Evolutionary conservation across 768 basidiomycete species (phyloP).

Genomic region (Pisolithus microcarpus): DNA sequence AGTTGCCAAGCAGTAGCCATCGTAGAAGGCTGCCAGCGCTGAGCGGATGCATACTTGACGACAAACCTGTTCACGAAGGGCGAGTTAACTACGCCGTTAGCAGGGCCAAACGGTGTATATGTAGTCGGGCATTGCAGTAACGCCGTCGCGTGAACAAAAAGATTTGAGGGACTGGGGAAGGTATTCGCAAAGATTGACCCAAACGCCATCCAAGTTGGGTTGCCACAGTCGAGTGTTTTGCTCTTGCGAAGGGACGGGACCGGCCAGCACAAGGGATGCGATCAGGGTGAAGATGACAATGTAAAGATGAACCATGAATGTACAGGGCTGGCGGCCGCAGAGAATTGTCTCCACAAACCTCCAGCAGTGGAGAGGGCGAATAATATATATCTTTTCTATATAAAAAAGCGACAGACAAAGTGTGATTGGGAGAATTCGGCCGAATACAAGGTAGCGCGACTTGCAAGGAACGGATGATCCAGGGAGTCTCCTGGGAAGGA

Average conservation of each 20-base stretch:
- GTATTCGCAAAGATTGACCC: neutral
- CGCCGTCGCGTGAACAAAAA: slow-evolving; percentile 35
- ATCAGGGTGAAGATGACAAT: slow-evolving; percentile 24
- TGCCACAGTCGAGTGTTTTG: slow-evolving; percentile 17
- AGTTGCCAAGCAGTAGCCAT: slow-evolving; percentile 50
- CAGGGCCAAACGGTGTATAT: slow-evolving; percentile 48
- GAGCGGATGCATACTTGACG: slow-evolving; percentile 60
- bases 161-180: slow-evolving; percentile 27
- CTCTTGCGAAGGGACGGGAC: slow-evolving; percentile 15
- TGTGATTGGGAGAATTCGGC: neutral
- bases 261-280: slow-evolving; percentile 24
- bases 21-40: slow-evolving; percentile 53
- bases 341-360: neutral
- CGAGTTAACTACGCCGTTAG: slow-evolving; percentile 43
- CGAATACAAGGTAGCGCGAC: neutral
- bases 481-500: neutral
- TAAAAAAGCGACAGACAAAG: neutral
- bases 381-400: neutral
- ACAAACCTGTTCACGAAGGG: slow-evolving; percentile 49
- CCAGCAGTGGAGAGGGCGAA: neutral
- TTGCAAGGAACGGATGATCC: no score
- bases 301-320: neutral
- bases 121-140: slow-evolving; percentile 20
- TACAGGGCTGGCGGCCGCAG: neutral
- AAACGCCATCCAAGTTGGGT: slow-evolving; percentile 15